Percentiles rank a stretch among this genome's conserved stretches.
These are phyloP conservation scores for Calonectria honghensis DNA, from an alignment of 2,329 filamentous ascomycete species.

Conservation along the genomic window DNA sequence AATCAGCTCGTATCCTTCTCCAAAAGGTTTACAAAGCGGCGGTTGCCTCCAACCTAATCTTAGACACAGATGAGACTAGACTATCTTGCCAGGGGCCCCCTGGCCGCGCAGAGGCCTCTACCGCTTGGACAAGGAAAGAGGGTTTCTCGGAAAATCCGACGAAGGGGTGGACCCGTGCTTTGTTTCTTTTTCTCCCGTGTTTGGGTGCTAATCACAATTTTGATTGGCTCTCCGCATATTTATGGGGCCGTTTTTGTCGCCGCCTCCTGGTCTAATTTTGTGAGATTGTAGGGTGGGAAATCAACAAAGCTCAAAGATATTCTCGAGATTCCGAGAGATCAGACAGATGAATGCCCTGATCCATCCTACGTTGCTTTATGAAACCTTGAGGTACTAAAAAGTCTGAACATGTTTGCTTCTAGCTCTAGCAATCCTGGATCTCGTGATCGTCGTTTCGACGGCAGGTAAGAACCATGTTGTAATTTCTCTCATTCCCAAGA, in stretches of 20 bases:
- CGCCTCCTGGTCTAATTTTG: too few species aligned
- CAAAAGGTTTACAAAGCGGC: not conserved
- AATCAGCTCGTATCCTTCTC: not conserved
- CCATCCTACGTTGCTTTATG: not conserved
- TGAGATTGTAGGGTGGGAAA: not conserved
- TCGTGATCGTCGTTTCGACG: not conserved
- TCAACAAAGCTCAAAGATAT: not conserved
- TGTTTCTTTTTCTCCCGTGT: too few species aligned
- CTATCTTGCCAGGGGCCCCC: not conserved
- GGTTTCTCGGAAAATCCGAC: not conserved
- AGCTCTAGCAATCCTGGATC: not conserved
- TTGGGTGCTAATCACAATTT: too few species aligned
- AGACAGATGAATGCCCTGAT: not conserved
- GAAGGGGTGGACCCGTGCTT: too few species aligned
- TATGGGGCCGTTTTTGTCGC: too few species aligned
- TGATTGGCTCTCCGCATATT: too few species aligned
- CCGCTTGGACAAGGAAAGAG: not conserved
- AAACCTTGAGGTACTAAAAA: not conserved
- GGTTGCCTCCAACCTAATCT: not conserved
- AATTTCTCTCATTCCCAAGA: too few species aligned
- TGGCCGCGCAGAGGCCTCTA: not conserved
- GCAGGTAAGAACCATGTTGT: not conserved
- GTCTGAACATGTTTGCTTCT: not conserved
- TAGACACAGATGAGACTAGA: not conserved
- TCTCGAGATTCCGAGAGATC: not conserved